Conservation (phyloP, 495 filamentous ascomycete species). For the Hypoxylon perforatum region DNA sequence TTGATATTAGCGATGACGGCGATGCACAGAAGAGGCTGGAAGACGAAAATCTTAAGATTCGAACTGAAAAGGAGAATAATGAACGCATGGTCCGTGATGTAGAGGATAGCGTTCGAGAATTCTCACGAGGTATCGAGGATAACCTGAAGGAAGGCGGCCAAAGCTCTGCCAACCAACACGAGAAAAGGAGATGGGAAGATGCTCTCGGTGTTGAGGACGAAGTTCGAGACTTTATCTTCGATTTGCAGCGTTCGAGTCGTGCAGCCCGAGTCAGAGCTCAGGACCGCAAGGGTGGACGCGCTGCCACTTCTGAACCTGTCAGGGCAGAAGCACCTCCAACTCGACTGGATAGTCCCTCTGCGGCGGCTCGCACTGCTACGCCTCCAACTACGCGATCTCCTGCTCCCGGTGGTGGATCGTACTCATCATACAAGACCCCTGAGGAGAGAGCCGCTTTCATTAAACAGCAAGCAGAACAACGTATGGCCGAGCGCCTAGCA, state of each 20-base stretch:
- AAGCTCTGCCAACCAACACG: constrained; percentile 77
- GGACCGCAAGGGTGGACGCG: constrained; percentile 61
- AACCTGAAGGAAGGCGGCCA: constrained; percentile 85
- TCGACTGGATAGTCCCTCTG: constrained; percentile 53
- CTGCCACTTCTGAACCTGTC: constrained; percentile 57
- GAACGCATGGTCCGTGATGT: constrained; percentile 97
- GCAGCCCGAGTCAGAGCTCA: constrained; percentile 80
- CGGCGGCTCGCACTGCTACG: constrained; percentile 56
- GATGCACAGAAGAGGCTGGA: constrained; percentile 86
- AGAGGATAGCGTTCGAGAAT: constrained; percentile 95
- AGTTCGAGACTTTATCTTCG: constrained; percentile 96
- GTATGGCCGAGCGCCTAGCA: constrained; percentile 97
- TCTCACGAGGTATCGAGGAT: constrained; percentile 82
- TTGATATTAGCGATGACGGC: constrained; percentile 73
- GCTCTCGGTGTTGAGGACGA: constrained; percentile 96
- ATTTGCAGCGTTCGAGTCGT: constrained; percentile 85
- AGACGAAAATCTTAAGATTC: constrained; percentile 82
- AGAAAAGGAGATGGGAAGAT: constrained; percentile 95
- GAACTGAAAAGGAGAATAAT: constrained; percentile 89
- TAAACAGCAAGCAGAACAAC: constrained; percentile 94
- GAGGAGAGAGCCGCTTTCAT: constrained; percentile 96
- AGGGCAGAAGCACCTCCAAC: constrained; percentile 54
- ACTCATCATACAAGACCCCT: constrained; percentile 85
- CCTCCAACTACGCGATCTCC: constrained; percentile 52
- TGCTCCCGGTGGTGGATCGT: constrained; percentile 63